A percentile compares a stretch with the other conserved stretches of the same genome.
Conservation (phyloP, 1,284 basidiomycete species). For the Boletus calvinii region DNA sequence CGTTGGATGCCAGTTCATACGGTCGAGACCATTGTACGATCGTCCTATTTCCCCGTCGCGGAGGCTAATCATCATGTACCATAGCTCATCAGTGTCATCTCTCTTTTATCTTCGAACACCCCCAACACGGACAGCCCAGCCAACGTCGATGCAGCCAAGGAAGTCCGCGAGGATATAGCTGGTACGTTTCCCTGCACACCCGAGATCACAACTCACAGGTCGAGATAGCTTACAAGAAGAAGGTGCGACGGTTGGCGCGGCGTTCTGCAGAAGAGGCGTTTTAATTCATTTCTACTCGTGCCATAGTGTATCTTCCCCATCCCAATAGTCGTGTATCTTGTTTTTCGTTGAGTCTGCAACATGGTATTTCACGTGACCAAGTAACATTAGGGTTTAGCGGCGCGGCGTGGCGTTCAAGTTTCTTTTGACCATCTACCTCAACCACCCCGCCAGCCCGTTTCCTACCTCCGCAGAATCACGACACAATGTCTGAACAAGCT, state of each 20-base stretch:
- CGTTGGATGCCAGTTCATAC: conserved; percentile 98
- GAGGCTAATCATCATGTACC: conserved; percentile 8
- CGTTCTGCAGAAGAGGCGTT: conserved; percentile 85
- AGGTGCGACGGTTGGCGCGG: conserved; percentile 83
- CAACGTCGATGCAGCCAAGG: conserved; percentile 95
- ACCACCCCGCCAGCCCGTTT: conserved; percentile 18
- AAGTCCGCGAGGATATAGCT: conserved; percentile 73
- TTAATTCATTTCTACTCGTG: conserved; percentile 11
- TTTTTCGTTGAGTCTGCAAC: neutral
- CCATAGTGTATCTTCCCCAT: conserved; percentile 22
- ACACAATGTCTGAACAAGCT: conserved; percentile 40
- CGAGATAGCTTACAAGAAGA: conserved; percentile 80
- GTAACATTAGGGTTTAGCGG: neutral
- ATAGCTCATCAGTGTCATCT: conserved; percentile 95
- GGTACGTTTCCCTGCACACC: conserved; percentile 41
- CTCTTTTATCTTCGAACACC: conserved; percentile 87
- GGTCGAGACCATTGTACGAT: conserved; percentile 92
- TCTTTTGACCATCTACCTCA: conserved; percentile 6
- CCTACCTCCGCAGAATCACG: conserved; percentile 2
- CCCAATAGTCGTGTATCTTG: conserved; percentile 14
- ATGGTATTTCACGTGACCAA: conserved; percentile 25
- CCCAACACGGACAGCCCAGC: conserved; percentile 96
- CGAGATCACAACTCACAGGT: conserved; percentile 3
- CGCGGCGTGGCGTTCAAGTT: neutral
- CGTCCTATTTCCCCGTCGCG: neutral